phyloP scores from a whole-genome alignment of 2,329 filamentous ascomycete genomes.

The Penicillium sp. region DNA sequence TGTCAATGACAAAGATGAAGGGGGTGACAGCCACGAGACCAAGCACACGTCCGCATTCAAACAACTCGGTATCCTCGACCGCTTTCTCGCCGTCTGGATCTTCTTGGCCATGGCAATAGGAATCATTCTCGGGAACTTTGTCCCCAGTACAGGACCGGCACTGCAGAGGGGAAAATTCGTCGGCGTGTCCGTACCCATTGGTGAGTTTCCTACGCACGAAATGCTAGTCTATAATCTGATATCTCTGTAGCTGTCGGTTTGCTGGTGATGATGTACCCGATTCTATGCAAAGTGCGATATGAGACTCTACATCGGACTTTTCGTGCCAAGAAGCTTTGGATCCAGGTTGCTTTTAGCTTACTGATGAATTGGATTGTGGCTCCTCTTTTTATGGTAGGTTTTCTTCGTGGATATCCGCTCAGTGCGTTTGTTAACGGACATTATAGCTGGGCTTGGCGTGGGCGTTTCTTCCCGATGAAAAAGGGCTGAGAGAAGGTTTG shows the following conservation, averaged over 20 bases:
- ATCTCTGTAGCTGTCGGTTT: slow-evolving; percentile 67
- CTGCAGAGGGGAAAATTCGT: slow-evolving; percentile 72
- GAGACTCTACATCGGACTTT: slow-evolving; percentile 71
- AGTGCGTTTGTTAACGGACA: neutral
- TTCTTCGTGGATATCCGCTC: neutral
- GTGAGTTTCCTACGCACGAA: slow-evolving; percentile 37
- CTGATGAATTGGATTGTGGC: slow-evolving; percentile 82
- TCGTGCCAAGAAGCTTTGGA: slow-evolving; percentile 63
- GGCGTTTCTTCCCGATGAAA: slow-evolving; percentile 55
- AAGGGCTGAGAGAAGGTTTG: slow-evolving; percentile 59
- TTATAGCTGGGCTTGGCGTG: slow-evolving; percentile 48
- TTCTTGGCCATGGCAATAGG: slow-evolving; percentile 74
- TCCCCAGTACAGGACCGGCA: slow-evolving; percentile 58
- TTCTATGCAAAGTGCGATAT: slow-evolving; percentile 81
- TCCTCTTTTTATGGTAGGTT: slow-evolving; percentile 72
- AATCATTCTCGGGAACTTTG: slow-evolving; percentile 74
- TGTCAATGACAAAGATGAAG: slow-evolving; percentile 3
- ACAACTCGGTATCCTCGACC: slow-evolving; percentile 59
- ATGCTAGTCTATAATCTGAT: neutral
- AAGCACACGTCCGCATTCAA: slow-evolving; percentile 39
- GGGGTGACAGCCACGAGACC: neutral
- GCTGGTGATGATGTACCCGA: slow-evolving; percentile 93
- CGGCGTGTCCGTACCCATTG: slow-evolving; percentile 66
- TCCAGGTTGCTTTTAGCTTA: slow-evolving; percentile 74
- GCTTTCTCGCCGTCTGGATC: slow-evolving; percentile 70